Percentiles rank a stretch among this genome's conserved stretches.
Conservation (phyloP, 306 rosid species). For the Acacia acuminata region DNA sequence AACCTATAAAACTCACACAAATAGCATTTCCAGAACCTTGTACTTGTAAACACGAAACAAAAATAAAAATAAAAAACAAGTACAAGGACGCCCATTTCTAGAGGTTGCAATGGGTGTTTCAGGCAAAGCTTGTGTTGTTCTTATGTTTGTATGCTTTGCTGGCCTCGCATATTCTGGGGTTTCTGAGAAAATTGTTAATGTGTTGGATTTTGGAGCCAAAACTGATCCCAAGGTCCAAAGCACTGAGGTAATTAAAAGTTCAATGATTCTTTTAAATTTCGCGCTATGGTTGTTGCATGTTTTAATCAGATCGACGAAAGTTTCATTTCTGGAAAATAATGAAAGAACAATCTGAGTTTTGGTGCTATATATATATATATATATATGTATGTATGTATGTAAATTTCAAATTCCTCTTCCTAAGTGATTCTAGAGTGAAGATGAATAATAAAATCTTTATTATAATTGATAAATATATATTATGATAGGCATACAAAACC, state of each 20-base stretch:
- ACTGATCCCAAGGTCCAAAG: conserved; percentile 39
- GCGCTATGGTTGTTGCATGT: not conserved
- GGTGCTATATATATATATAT: not conserved
- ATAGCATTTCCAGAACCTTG: conserved; percentile 27
- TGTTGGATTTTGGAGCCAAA: conserved; percentile 47
- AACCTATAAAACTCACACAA: not conserved
- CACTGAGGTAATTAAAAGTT: not conserved
- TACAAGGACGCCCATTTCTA: not conserved
- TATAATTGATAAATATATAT: not conserved
- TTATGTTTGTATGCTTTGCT: not conserved
- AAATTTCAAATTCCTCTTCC: not conserved
- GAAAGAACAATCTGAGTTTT: not conserved
- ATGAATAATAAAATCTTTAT: not conserved
- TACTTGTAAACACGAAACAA: not conserved
- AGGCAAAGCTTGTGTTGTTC: not conserved
- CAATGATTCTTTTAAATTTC: not conserved
- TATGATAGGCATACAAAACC: no score
- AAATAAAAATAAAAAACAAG: not conserved
- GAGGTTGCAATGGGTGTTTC: conserved; percentile 35
- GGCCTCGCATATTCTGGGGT: not conserved
- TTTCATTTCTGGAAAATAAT: not conserved
- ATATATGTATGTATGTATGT: no score
- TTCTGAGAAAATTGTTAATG: conserved; percentile 36
- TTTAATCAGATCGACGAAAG: not conserved
- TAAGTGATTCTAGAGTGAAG: not conserved